Base-by-base conservation (phyloP, 176 grass and related monocot genomes). In the Oryza coarctata region DNA sequence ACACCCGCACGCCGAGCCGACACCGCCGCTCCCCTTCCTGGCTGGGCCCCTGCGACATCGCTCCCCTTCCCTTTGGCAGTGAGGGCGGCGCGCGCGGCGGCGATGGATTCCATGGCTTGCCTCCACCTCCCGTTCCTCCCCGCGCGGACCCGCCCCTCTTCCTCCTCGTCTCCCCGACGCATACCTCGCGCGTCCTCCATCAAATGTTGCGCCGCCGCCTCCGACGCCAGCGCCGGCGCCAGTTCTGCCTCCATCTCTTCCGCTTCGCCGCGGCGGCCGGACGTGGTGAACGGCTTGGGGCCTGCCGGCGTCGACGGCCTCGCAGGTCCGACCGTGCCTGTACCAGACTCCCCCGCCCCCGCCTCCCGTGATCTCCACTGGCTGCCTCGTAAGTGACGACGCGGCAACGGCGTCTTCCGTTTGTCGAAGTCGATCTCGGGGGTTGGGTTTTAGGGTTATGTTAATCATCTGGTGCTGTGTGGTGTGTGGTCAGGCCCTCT, bases 401-500 rank as follows among this genome's bases (percentile, higher is more conserved):
- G 33, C 26, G 2, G 15, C 34, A 29, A 14, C 22, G 34, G 5
- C 65, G 33, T 26, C 25, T 34, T 64, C 18, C 58, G 55, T 60
- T 23, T 25, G 55, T 25, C 9, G 22, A 9, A 43, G 32, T 60
- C 50, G 15, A 71, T 41, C 72, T 70, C 17, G 10, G 5, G 49
- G 20, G 79, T 23, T 26, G 15, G 34, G 31, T 52, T 78, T 60
- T 12, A 15, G 26, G 15, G 7, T 30, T 63, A 71, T 40, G 34
- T 28, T 74, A 15, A 33, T 85, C 39, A 17, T n/a, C 20, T 44
- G 35, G 45, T 75, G 15, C 57, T 78, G 26, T 50, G 29, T 57
- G 68, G 4, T 3, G 1, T 68, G 2, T 75, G 49, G 17, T 64
- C 22, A 92, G 93, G 84, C n/a, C 93, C 87, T 26, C 87, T 94